Evolutionary conservation across 345 rosid genomes (phyloP).

Genomic region (Anastatica hierochuntica): DNA sequence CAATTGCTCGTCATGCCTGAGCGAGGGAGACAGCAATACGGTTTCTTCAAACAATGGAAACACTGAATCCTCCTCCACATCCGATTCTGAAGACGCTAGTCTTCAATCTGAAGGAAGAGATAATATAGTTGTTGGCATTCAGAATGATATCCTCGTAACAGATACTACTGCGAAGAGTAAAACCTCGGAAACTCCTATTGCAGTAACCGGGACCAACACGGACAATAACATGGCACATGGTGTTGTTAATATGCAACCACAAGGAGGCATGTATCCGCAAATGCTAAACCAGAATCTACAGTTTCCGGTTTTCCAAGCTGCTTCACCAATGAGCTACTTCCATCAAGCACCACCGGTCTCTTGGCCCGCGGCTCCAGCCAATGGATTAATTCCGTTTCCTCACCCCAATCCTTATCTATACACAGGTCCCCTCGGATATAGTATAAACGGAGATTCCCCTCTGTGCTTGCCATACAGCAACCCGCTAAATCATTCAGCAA

Average conservation of each 20-base stretch:
- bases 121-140: conserved; percentile 24
- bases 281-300: conserved; percentile 47
- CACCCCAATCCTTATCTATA: conserved; percentile 54
- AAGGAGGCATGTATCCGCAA: conserved; percentile 35
- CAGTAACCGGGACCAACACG: conserved; percentile 25
- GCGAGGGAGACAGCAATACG: conserved; percentile 84
- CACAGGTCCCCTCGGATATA: conserved; percentile 44
- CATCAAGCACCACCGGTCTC: conserved; percentile 59
- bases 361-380: conserved; percentile 56
- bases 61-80: conserved; percentile 63
- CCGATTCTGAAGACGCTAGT: conserved; percentile 83
- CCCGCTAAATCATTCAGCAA: conserved; percentile 34
- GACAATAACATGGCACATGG: conserved; percentile 15
- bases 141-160: conserved; percentile 39
- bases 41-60: conserved; percentile 59
- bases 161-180: conserved; percentile 41
- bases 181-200: conserved; percentile 10
- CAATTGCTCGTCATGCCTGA: conserved; percentile 77
- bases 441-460: conserved; percentile 22
- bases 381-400: conserved; percentile 48
- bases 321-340: conserved; percentile 62
- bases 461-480: conserved; percentile 43
- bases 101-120: conserved; percentile 65
- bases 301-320: conserved; percentile 52
- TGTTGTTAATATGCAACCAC: conserved; percentile 26